Percentiles rank a stretch among this genome's conserved stretches.
These are phyloP conservation scores for Niebla homalea DNA, from an alignment of 495 filamentous ascomycete species.

Conservation along the genomic window DNA sequence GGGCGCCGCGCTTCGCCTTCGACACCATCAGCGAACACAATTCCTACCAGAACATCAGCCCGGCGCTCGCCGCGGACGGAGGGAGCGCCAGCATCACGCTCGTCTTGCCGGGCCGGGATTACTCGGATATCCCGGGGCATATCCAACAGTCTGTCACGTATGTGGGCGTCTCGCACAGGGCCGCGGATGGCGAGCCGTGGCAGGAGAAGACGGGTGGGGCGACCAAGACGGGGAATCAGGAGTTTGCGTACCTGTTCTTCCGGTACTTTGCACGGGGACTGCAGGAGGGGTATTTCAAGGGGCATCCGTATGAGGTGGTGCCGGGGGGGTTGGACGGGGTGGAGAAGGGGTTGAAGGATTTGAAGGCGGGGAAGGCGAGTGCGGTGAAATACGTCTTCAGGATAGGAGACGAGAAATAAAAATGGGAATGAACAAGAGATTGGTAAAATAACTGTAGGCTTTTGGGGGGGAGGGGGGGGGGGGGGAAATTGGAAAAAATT, in stretches of 20 bases:
- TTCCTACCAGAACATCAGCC: slow-evolving; percentile 29
- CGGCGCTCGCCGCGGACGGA: slow-evolving; percentile 29
- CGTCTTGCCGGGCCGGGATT: slow-evolving; percentile 31
- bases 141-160: slow-evolving; percentile 23
- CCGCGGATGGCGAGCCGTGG: slow-evolving; percentile 13
- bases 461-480: too few species aligned
- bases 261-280: slow-evolving; percentile 36
- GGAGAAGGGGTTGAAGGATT: slow-evolving; percentile 36
- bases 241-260: slow-evolving; percentile 43
- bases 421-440: too few species aligned
- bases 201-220: slow-evolving; percentile 12
- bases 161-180: slow-evolving; percentile 39
- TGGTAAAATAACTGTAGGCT: too few species aligned
- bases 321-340: slow-evolving; percentile 42
- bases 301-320: slow-evolving; percentile 45
- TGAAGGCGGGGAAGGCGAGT: slow-evolving; percentile 50
- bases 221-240: slow-evolving; percentile 21
- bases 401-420: slow-evolving; percentile 35
- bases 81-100: slow-evolving; percentile 33
- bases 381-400: slow-evolving; percentile 58
- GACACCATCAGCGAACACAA: slow-evolving; percentile 45
- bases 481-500: too few species aligned
- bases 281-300: slow-evolving; percentile 44
- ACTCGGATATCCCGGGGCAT: slow-evolving; percentile 22
- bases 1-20: slow-evolving; percentile 32